Evolutionary conservation across 352 stramenopile species (phyloP).

Genomic region (Globisporangium uncinulatum): DNA sequence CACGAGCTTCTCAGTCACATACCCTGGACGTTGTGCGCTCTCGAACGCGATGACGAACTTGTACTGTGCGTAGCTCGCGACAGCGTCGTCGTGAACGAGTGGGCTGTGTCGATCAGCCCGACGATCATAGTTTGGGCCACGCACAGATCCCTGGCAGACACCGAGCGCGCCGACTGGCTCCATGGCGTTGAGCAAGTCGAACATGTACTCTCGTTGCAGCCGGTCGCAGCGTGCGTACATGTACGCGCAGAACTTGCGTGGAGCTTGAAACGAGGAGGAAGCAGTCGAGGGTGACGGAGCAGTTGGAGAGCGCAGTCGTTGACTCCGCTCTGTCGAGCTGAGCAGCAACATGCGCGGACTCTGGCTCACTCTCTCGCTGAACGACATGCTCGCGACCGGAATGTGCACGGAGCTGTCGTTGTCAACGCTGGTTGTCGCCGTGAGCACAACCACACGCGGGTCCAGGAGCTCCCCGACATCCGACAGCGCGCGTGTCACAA

Average conservation of each 20-base stretch:
- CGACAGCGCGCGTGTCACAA: too few species aligned
- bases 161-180: slow-evolving; percentile 44
- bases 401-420: background rate
- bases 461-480: too few species aligned
- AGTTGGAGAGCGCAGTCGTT: too few species aligned
- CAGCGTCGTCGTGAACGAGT: slow-evolving; percentile 13
- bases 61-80: slow-evolving; percentile 26
- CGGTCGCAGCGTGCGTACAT: too few species aligned
- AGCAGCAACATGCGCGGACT: slow-evolving; percentile 22
- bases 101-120: background rate
- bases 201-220: slow-evolving; percentile 45
- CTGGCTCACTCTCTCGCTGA: slow-evolving; percentile 21
- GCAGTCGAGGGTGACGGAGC: too few species aligned
- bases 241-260: slow-evolving; percentile 33
- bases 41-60: slow-evolving; percentile 75
- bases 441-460: too few species aligned
- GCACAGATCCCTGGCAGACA: slow-evolving; percentile 22
- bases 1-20: slow-evolving; percentile 15
- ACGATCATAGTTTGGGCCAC: too few species aligned
- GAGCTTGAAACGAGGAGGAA: too few species aligned
- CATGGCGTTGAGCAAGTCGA: slow-evolving; percentile 33
- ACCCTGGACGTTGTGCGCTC: slow-evolving; percentile 33
- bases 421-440: too few species aligned
- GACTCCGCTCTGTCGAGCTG: background rate
- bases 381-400: slow-evolving; percentile 1